phyloP scores from a whole-genome alignment of 441 rosid genomes.

The Dalechampia spathulata region DNA sequence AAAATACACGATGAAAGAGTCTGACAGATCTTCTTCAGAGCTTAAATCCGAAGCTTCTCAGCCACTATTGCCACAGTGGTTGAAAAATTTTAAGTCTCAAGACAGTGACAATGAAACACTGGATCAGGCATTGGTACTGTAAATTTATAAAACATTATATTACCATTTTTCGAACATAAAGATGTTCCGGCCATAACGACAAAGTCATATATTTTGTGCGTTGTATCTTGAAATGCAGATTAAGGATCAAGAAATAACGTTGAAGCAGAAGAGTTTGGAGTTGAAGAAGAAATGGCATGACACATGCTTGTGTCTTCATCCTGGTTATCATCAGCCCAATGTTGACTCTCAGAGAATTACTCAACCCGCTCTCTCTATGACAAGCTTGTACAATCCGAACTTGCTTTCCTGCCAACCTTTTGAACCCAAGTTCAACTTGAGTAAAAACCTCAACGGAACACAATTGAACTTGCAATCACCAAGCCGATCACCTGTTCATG shows the following conservation, averaged over 20 bases:
- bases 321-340: slow-evolving; percentile 40
- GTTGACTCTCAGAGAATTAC: slow-evolving; percentile 30
- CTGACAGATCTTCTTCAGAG: slow-evolving; percentile 38
- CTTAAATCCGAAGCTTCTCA: slow-evolving; percentile 33
- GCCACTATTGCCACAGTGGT: slow-evolving; percentile 65
- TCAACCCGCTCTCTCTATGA: slow-evolving; percentile 34
- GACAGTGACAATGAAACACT: slow-evolving; percentile 25
- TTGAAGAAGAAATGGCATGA: slow-evolving; percentile 83
- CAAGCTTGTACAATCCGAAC: slow-evolving; percentile 41
- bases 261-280: slow-evolving; percentile 46
- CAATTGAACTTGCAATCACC: slow-evolving; percentile 23
- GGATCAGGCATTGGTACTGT: slow-evolving; percentile 36
- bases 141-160: background rate
- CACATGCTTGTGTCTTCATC: slow-evolving; percentile 56
- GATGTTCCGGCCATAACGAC: too few relatives aligned
- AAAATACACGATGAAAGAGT: slow-evolving; percentile 28
- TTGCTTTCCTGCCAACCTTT: slow-evolving; percentile 49
- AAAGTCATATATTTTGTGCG: too few relatives aligned
- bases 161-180: too few relatives aligned
- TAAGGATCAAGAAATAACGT: slow-evolving; percentile 50
- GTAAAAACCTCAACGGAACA: slow-evolving; percentile 32
- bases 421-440: slow-evolving; percentile 50
- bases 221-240: too few relatives aligned
- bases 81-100: slow-evolving; percentile 54
- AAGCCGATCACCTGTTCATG: slow-evolving; percentile 21